Evolutionary conservation across 345 rosid species (phyloP).

Genomic region (Bruguiera gymnorhiza): DNA sequence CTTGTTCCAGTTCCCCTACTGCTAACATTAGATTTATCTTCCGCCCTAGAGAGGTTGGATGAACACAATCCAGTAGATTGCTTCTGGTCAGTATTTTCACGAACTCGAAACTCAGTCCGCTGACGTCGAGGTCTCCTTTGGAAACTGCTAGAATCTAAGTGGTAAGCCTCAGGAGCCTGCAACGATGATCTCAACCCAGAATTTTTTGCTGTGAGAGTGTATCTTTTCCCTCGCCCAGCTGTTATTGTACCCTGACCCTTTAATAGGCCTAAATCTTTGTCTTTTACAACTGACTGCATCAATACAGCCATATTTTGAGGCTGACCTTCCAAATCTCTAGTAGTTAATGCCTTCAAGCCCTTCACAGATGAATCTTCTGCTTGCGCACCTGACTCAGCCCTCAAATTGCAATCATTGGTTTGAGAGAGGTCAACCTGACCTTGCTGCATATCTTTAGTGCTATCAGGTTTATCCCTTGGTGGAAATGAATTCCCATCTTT

Average conservation of each 20-base stretch:
- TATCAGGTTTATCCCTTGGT: conserved; percentile 34
- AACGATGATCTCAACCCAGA: conserved; percentile 49
- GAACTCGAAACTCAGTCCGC: conserved; percentile 70
- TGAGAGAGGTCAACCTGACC: conserved; percentile 43
- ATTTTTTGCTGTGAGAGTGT: conserved; percentile 46
- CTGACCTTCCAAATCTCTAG: conserved; percentile 44
- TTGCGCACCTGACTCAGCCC: conserved; percentile 33
- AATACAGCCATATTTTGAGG: conserved; percentile 34
- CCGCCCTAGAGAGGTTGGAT: conserved; percentile 37
- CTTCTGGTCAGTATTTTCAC: conserved; percentile 52
- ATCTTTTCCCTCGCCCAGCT: conserved; percentile 46
- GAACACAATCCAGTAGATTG: conserved; percentile 30
- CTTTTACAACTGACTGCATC: conserved; percentile 29
- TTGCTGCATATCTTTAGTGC: conserved; percentile 27
- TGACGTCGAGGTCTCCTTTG: conserved; percentile 59
- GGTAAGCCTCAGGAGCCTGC: conserved; percentile 48
- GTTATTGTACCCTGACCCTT: conserved; percentile 39
- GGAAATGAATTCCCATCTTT: conserved; percentile 39
- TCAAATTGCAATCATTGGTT: conserved; percentile 25
- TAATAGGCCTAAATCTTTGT: conserved; percentile 28
- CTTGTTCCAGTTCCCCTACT: conserved; percentile 42
- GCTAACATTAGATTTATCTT: conserved; percentile 47
- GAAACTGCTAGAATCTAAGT: conserved; percentile 51
- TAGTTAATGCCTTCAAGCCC: conserved; percentile 27
- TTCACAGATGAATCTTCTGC: conserved; percentile 35